A percentile compares a stretch with the other conserved stretches of the same genome.
phyloP scores from a whole-genome alignment of 192 early-diverging fungal genomes.

The Geranomyces variabilis region DNA sequence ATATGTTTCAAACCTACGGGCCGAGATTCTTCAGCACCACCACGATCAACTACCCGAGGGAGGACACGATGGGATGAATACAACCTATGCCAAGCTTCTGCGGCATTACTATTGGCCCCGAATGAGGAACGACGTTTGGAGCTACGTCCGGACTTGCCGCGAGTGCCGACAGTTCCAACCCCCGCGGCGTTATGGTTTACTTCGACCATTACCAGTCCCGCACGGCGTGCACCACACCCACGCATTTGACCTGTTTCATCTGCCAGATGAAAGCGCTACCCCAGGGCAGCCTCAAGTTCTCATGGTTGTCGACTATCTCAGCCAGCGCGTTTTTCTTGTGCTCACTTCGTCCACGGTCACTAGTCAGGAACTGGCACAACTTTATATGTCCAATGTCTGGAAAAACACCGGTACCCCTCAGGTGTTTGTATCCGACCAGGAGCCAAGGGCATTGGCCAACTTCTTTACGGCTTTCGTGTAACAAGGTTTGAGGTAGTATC shows the following conservation, averaged over 20 bases:
- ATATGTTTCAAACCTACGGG: not conserved
- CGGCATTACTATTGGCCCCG: constrained; percentile 2
- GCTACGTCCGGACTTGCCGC: not conserved
- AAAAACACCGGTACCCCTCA: not conserved
- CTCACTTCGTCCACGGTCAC: not conserved
- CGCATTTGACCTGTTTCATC: not conserved
- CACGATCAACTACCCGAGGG: not conserved
- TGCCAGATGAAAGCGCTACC: not conserved
- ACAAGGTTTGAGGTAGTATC: too few species aligned
- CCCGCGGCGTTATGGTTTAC: not conserved
- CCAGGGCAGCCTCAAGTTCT: not conserved
- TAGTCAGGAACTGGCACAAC: not conserved
- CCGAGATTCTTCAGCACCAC: not conserved
- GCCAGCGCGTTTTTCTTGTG: not conserved
- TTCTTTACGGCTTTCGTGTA: constrained; percentile 10
- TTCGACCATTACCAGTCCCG: not conserved
- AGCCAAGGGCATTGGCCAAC: constrained; percentile 6
- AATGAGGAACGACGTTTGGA: not conserved
- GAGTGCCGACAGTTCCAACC: not conserved
- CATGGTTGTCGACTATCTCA: constrained; percentile 1
- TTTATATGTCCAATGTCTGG: not conserved
- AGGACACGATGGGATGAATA: not conserved
- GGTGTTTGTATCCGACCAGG: not conserved
- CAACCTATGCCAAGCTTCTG: not conserved
- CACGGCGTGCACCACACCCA: not conserved